Base-by-base conservation (phyloP, 169 alveolate species). In the Eimeria falciformis region DNA sequence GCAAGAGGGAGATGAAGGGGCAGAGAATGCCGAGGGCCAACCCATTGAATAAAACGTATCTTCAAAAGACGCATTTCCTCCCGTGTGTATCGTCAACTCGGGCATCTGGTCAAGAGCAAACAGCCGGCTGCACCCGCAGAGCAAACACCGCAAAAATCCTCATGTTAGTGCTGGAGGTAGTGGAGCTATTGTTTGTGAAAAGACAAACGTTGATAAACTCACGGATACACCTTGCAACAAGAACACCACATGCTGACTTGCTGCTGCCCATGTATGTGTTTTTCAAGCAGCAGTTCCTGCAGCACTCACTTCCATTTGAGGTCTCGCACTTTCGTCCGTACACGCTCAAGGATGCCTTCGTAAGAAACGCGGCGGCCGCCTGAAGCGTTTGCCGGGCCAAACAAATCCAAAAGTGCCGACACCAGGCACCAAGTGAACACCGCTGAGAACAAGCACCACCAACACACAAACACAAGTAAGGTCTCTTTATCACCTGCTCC, bases 31-130 rank as follows among this genome's bases (percentile, higher is more conserved):
- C 11, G 84, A 56, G 2, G 84, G 84, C 65, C 84, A 45, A 33
- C 84, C 84, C 56, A 73, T 17, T 1, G 84, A 73, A 45, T 73
- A 66, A 29, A 90, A 73, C 18, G 50, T 27, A 11, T 90, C 93
- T 4, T 71, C 79, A n/a, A 68, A 43, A 6, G 75, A 56, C 29
- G 93, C 93, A 6, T 53, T 71, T 2, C 93, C 93, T 12, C 93
- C 93, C 82, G 93, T 65, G 75, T 90, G 85, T 7, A 90, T 83
- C 29, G 93, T 90, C 68, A 90, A 66, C 90, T 90, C 93, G 21
- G 93, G 90, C 83, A 66, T 46, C 43, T 90, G 93, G 43, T 90
- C 93, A 5, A 90, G 89, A 7, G 69, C 69, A 47, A 90, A 90
- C 33, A 90, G 66, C 12, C 93, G 87, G 58, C 93, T 90, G 90